A percentile compares a stretch with the other conserved stretches of the same genome.
Evolutionary conservation across 805 yeast species (phyloP).

Genomic region (Candida montana): DNA sequence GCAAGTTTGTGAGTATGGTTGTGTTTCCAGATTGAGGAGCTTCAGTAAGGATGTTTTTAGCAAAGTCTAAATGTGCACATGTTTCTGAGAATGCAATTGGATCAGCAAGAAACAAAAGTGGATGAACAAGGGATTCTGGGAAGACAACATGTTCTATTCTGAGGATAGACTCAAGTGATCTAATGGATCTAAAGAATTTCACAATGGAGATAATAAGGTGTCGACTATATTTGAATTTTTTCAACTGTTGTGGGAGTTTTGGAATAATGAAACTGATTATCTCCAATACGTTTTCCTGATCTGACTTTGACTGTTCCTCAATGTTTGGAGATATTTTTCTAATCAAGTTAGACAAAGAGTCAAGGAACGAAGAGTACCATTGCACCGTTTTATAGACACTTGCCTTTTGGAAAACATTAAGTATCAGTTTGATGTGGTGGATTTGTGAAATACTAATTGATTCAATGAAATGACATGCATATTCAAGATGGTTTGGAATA

Average conservation of each 20-base stretch:
- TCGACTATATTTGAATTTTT: slow-evolving; percentile 7
- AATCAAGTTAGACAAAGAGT: slow-evolving; percentile 4
- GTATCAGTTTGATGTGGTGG: slow-evolving; percentile 3
- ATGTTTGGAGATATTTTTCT: neutral
- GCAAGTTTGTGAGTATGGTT: slow-evolving; percentile 28
- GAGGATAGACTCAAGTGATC: slow-evolving; percentile 20
- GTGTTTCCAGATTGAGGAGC: slow-evolving; percentile 14
- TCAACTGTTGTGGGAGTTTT: neutral
- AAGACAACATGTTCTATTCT: slow-evolving; percentile 27
- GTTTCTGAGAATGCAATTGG: slow-evolving; percentile 41
- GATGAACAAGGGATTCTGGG: slow-evolving; percentile 36
- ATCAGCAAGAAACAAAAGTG: slow-evolving; percentile 35
- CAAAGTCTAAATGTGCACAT: slow-evolving; percentile 40
- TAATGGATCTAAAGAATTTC: slow-evolving; percentile 10
- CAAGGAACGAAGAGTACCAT: slow-evolving; percentile 12
- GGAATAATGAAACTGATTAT: slow-evolving; percentile 5
- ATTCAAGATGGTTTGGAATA: slow-evolving; percentile 1
- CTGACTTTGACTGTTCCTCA: no score
- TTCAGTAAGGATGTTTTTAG: slow-evolving; percentile 19
- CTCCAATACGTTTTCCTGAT: neutral
- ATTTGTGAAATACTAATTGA: slow-evolving; percentile 1
- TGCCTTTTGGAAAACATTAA: slow-evolving; percentile 3
- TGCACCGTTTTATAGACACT: neutral
- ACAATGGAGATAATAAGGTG: slow-evolving; percentile 8
- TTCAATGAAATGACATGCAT: slow-evolving; percentile 11